Evolutionary conservation across 805 yeast species (phyloP).

Genomic region (Wickerhamiella galacta): DNA sequence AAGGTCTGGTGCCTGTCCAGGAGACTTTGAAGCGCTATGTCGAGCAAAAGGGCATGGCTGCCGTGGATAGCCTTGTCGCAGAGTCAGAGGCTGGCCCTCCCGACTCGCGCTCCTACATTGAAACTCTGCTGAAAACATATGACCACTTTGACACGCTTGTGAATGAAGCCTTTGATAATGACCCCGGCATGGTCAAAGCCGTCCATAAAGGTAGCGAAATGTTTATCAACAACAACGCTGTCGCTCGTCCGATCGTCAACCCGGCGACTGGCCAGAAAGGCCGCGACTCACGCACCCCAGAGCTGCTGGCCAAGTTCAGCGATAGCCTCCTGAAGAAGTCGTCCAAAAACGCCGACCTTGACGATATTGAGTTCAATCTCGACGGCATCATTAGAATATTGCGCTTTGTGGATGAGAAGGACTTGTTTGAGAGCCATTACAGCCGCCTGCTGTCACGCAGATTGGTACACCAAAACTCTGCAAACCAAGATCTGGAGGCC

Average conservation of each 20-base stretch:
- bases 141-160: constrained; percentile 50
- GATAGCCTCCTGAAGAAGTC: constrained; percentile 68
- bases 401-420: constrained; percentile 81
- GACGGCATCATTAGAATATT: constrained; percentile 78
- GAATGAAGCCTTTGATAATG: constrained; percentile 46
- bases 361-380: constrained; percentile 49
- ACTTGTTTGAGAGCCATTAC: constrained; percentile 85
- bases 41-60: constrained; percentile 41
- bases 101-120: constrained; percentile 68
- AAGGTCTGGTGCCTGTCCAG: constrained; percentile 65
- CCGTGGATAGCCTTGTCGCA: constrained; percentile 40
- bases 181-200: constrained; percentile 67
- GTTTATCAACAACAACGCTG: constrained; percentile 65
- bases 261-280: constrained; percentile 13
- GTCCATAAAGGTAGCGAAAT: constrained; percentile 76
- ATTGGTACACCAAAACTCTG: constrained; percentile 70
- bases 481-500: constrained; percentile 73
- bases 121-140: constrained; percentile 56
- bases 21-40: constrained; percentile 57
- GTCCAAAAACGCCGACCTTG: constrained; percentile 46
- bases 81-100: constrained; percentile 22
- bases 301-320: constrained; percentile 73
- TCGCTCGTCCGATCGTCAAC: constrained; percentile 36
- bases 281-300: constrained; percentile 65
- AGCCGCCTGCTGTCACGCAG: constrained; percentile 80